Percentiles rank a stretch among this genome's conserved stretches.
Evolutionary conservation across 176 grass and related monocot genomes (phyloP).

Genomic region (Rhipidocladum racemiflorum): DNA sequence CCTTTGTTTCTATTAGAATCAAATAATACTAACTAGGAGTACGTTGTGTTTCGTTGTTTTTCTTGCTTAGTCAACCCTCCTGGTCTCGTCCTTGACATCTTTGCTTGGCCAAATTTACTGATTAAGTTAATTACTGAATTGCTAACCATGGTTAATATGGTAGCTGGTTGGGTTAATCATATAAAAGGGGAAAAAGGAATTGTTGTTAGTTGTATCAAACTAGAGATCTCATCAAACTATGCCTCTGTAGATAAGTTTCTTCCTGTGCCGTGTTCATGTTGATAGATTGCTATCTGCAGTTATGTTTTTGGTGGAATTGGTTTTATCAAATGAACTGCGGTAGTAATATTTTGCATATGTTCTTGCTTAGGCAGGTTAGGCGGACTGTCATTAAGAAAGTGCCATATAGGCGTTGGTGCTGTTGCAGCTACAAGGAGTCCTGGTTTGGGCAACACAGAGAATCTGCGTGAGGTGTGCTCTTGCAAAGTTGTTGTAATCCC

Average conservation of each 20-base stretch:
- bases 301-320: not conserved
- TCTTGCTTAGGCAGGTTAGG: slow-evolving; percentile 43
- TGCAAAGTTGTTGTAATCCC: slow-evolving; percentile 8
- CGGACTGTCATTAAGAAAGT: slow-evolving; percentile 18
- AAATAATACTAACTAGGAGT: not conserved
- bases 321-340: not conserved
- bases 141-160: not conserved
- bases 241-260: not conserved
- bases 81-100: not conserved
- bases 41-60: not conserved
- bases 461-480: slow-evolving; percentile 35
- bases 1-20: not conserved
- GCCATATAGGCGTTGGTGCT: not conserved
- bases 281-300: not conserved
- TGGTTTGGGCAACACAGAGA: slow-evolving; percentile 44
- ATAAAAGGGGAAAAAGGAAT: not conserved
- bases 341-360: slow-evolving; percentile 22
- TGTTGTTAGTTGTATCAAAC: not conserved
- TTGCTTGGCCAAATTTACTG: not conserved
- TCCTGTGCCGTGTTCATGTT: not conserved
- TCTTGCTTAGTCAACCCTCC: not conserved
- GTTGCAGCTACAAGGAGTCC: slow-evolving; percentile 38
- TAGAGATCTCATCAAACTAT: not conserved
- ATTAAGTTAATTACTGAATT: not conserved
- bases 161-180: not conserved